Evolutionary conservation across 2,329 filamentous ascomycete species (phyloP), one percentile per base, ranked within the genome.

Genomic region (Colletotrichum gloeosporioides): DNA sequence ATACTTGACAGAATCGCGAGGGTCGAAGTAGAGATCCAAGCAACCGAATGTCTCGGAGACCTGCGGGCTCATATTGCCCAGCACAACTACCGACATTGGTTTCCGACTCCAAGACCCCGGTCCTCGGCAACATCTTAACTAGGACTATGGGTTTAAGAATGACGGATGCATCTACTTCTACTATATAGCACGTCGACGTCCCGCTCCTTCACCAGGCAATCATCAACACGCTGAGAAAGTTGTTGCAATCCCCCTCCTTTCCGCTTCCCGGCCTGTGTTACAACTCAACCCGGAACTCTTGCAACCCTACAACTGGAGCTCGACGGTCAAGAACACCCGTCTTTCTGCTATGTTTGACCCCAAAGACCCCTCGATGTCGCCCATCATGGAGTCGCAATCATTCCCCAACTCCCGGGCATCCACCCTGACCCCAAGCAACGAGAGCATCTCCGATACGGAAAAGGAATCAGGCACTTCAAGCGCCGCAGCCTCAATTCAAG

Each of bases 31-130:
- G 25, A n/a, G n/a, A 36, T 10, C 18, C 18, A 31, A 29, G 18
- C n/a, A 25, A 57, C 5, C 18, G n/a, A 57, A 15, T 75, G 75
- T 76, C 72, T 77, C 75, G 75, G 75, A 55, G 62, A 66, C 39
- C 25, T 69, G 62, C 62, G n/a, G 16, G 16, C 55, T 57, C 36
- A 27, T 44, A 25, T 53, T 55, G 22, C 31, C 53, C 39, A 67
- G n/a, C 16, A 8, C 10, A 25, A 25, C 25, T n/a, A 59, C 32
- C 53, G n/a, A 16, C 22, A 18, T 44, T 22, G 57, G 66, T 57
- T 67, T 75, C 62, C 62, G 57, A 49, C 29, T 25, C 49, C 70
- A 65, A 39, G 39, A 69, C 57, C 74, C 74, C 62, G 59, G 64
- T 69, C 64, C 36, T 64, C 65, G 65, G 70, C 74, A 61, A 53